These are phyloP conservation scores for Ajuga chamaepitys DNA, from an alignment of 257 asterid genomes.

Conservation along the genomic window DNA sequence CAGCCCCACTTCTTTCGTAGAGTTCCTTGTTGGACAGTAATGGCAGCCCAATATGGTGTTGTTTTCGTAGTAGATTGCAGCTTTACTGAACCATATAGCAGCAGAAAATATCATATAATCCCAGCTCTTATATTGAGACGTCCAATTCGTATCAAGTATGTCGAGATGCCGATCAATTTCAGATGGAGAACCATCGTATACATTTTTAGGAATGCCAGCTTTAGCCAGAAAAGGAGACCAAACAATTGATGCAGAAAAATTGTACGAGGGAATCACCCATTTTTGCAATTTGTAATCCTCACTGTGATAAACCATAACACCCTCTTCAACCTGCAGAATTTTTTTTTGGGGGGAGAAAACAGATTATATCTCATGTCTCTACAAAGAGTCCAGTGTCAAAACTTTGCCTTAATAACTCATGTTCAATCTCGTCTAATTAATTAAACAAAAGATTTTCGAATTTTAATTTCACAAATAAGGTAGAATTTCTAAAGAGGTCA, in stretches of 20 bases:
- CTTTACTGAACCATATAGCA: conserved; percentile 68
- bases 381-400: too few relatives aligned
- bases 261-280: conserved; percentile 68
- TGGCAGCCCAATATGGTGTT: conserved; percentile 52
- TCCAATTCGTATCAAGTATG: conserved; percentile 61
- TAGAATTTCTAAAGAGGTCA: too few relatives aligned
- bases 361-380: too few relatives aligned
- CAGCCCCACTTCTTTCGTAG: conserved; percentile 46
- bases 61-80: conserved; percentile 56
- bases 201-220: conserved; percentile 57
- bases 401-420: too few relatives aligned
- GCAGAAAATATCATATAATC: conserved; percentile 55
- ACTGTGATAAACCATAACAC: conserved; percentile 63
- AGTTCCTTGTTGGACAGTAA: conserved; percentile 45
- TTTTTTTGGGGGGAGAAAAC: background rate
- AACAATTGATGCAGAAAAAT: conserved; percentile 48
- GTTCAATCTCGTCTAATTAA: too few relatives aligned
- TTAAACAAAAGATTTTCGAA: too few relatives aligned
- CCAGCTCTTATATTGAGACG: conserved; percentile 33
- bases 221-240: conserved; percentile 83
- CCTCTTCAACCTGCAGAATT: conserved; percentile 51
- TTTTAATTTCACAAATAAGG: too few relatives aligned
- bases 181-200: conserved; percentile 50
- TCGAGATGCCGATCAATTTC: conserved; percentile 69
- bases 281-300: conserved; percentile 42